These are phyloP conservation scores for Clavispora santaluciae DNA, from an alignment of 805 yeast genomes.

Conservation along the genomic window DNA sequence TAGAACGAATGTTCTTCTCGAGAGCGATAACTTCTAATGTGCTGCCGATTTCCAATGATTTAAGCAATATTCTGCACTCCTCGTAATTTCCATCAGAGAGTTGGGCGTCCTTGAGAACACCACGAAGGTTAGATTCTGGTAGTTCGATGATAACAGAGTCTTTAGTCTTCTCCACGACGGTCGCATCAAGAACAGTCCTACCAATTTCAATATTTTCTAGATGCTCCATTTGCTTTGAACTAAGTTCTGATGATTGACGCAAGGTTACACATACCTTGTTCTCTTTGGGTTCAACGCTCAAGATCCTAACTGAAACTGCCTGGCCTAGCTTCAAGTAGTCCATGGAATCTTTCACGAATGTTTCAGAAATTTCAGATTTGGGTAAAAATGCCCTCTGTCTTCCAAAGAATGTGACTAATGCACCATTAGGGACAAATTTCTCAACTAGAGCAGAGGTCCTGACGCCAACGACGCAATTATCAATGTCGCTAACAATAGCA, in stretches of 20 bases:
- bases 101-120: constrained; percentile 71
- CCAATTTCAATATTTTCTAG: constrained; percentile 54
- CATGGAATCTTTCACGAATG: constrained; percentile 70
- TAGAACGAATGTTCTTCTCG: constrained; percentile 58
- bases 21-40: constrained; percentile 58
- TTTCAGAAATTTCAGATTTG: constrained; percentile 82
- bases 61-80: constrained; percentile 62
- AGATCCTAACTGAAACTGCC: constrained; percentile 65
- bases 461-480: constrained; percentile 39
- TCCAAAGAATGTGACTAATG: constrained; percentile 79
- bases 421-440: constrained; percentile 70
- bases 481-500: constrained; percentile 38
- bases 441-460: constrained; percentile 72
- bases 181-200: constrained; percentile 52
- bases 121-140: constrained; percentile 48
- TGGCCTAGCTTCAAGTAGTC: constrained; percentile 82
- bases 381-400: constrained; percentile 77
- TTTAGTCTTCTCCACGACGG: constrained; percentile 68
- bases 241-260: constrained; percentile 53
- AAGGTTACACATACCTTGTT: constrained; percentile 68
- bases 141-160: constrained; percentile 65
- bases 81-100: constrained; percentile 72
- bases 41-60: constrained; percentile 60
- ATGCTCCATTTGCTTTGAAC: constrained; percentile 42
- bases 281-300: constrained; percentile 49